phyloP scores from a whole-genome alignment of 352 stramenopile species.

The Globisporangium uncinulatum region DNA sequence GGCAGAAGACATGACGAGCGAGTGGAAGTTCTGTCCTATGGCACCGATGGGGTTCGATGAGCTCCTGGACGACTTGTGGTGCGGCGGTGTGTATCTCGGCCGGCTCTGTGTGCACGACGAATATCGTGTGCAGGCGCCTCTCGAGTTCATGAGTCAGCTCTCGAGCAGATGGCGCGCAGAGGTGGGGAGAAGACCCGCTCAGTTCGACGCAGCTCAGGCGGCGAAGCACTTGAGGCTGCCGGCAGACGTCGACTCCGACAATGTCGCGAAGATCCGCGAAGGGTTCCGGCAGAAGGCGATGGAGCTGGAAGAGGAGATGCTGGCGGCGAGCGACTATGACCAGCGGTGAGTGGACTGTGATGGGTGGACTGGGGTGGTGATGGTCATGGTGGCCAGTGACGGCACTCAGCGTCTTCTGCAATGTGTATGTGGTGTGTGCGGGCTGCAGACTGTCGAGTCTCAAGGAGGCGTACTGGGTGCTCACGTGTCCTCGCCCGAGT shows the following conservation, averaged over 20 bases:
- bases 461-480: conserved; percentile 55
- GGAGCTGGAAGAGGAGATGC: conserved; percentile 23
- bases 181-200: conserved; percentile 20
- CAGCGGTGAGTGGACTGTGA: conserved; percentile 27
- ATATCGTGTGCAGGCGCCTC: conserved; percentile 80
- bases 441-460: conserved; percentile 30
- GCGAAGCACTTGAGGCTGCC: conserved; percentile 29
- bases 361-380: not conserved
- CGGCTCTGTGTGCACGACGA: conserved; percentile 88
- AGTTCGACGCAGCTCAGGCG: conserved; percentile 34
- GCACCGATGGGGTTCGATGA: conserved; percentile 87
- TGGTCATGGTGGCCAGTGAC: not conserved
- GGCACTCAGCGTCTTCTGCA: not conserved
- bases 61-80: conserved; percentile 91
- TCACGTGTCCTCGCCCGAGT: conserved; percentile 60
- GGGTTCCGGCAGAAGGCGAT: conserved; percentile 53
- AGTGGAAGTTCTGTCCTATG: conserved; percentile 92
- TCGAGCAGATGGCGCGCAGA: conserved; percentile 81
- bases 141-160: conserved; percentile 82
- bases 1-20: conserved; percentile 79
- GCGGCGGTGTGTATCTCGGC: conserved; percentile 90
- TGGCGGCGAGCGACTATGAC: conserved; percentile 23
- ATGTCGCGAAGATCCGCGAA: conserved; percentile 29
- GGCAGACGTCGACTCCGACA: conserved; percentile 5
- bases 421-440: not conserved